phyloP scores from a whole-genome alignment of 1,139 yeast genomes.

The Suhomyces maxii region DNA sequence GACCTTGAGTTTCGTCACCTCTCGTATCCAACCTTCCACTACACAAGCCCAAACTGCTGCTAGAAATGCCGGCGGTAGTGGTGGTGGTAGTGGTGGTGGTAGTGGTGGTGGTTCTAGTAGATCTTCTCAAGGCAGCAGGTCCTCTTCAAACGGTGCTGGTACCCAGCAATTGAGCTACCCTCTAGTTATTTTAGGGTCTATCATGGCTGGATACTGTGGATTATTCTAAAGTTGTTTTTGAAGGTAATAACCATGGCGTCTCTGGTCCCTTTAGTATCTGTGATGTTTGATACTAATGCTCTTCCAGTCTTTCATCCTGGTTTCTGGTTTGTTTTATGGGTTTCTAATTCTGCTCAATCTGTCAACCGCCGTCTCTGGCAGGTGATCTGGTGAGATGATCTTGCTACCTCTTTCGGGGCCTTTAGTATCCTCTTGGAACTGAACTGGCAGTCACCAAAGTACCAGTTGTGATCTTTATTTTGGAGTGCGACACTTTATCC shows the following conservation, averaged over 20 bases:
- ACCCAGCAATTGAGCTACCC: neutral
- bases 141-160: neutral
- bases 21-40: conserved; percentile 7
- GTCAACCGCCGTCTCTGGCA: neutral
- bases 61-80: too few species aligned
- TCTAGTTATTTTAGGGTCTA: conserved; percentile 1
- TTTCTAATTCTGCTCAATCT: neutral
- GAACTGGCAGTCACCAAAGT: too few species aligned
- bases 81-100: too few species aligned
- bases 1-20: conserved; percentile 16
- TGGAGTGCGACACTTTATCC: too few species aligned
- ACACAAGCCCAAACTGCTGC: neutral
- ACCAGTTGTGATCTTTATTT: too few species aligned
- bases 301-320: neutral
- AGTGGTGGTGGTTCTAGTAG: too few species aligned
- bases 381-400: too few species aligned
- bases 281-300: too few species aligned
- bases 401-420: too few species aligned
- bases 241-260: neutral
- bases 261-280: too few species aligned
- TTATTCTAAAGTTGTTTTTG: neutral
- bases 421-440: too few species aligned
- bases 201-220: conserved; percentile 4
- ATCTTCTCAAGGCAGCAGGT: neutral
- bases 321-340: neutral